These are phyloP conservation scores for Linnemannia hyalina DNA, from an alignment of 192 early-diverging fungal genomes.

Conservation along the genomic window DNA sequence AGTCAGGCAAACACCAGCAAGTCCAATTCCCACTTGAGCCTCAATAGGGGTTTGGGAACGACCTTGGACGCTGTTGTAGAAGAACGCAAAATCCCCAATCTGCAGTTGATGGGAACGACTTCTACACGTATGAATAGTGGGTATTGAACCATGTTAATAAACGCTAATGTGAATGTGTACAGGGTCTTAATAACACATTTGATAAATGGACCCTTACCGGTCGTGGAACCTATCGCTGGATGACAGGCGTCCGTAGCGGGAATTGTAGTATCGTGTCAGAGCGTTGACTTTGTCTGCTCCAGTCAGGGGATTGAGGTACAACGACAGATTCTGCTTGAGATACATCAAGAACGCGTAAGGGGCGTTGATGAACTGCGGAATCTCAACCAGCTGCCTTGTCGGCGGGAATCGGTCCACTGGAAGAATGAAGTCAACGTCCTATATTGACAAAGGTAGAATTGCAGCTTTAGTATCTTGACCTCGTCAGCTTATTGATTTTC, in stretches of 20 bases:
- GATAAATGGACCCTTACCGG: slow-evolving; percentile 9
- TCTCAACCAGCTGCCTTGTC: slow-evolving; percentile 51
- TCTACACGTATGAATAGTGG: neutral
- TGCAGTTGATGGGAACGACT: slow-evolving; percentile 39
- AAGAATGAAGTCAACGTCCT: slow-evolving; percentile 87
- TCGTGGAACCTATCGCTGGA: slow-evolving; percentile 30
- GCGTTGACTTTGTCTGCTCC: slow-evolving; percentile 57
- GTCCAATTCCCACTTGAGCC: slow-evolving; percentile 61
- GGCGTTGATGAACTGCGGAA: slow-evolving; percentile 69
- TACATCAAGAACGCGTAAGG: slow-evolving; percentile 74
- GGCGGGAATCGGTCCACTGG: slow-evolving; percentile 67
- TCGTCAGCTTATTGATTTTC: neutral
- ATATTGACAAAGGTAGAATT: neutral
- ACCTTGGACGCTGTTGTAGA: slow-evolving; percentile 62
- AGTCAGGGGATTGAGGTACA: slow-evolving; percentile 56
- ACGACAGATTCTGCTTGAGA: slow-evolving; percentile 71
- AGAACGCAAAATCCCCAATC: slow-evolving; percentile 64
- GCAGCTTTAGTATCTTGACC: neutral
- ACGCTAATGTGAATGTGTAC: slow-evolving; percentile 1
- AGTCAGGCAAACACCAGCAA: slow-evolving; percentile 67
- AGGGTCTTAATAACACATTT: neutral
- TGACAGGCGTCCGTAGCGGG: slow-evolving; percentile 46
- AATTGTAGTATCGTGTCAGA: slow-evolving; percentile 57
- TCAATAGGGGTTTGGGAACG: slow-evolving; percentile 57
- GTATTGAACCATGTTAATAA: slow-evolving; percentile 1